Base-by-base conservation (phyloP, 2,329 filamentous ascomycete genomes). In the Phyllosticta citribraziliensis region DNA sequence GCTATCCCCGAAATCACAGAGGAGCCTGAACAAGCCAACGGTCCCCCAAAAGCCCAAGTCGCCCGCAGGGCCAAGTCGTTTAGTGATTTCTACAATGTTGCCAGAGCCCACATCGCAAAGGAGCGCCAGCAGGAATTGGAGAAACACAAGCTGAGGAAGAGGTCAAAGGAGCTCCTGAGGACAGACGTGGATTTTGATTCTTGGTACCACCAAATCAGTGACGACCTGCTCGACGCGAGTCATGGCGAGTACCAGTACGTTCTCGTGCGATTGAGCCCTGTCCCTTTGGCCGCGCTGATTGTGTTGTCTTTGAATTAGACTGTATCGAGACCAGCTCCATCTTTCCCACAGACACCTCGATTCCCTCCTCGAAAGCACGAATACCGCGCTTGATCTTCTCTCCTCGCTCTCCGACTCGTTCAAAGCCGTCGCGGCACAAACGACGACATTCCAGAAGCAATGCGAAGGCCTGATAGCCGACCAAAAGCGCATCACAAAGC, bases 391-490 rank as follows among this genome's bases (percentile, higher is more conserved):
- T 50, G 80, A 85, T 52, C 80, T 95, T 19, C 81, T 99, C 27
- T 87, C 88, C 17, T 85, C 83, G 0, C 81, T 99, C 17, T 92
- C 92, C 14, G 84, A 87, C 67, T 93, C 92, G 5, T 99, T 99
- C 77, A 86, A 87, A 66, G 80, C 87, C 0, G 93, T 99, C 56
- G 91, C 97, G 68, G 80, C 84, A 10, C 93, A 97, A 75, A 99
- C 94, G 0, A 89, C 88, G n/a, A 87, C 88, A 14, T 97, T 99
- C 77, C 89, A 92, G 71, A 85, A 88, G 55, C 91, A 96, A 74
- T 99, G 94, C 74, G 91, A 97, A 70, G 88, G 90, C 61, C 80
- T 99, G 2, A 78, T 97, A 30, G 80, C 83, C 1, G 92, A 96
- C 68, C 91, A 97, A 75, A 84, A 82, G 67, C 85, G 89, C 24